A percentile compares a stretch with the other conserved stretches of the same genome.
These are phyloP conservation scores for Rhodamnia argentea DNA, from an alignment of 345 rosid genomes.

Conservation along the genomic window DNA sequence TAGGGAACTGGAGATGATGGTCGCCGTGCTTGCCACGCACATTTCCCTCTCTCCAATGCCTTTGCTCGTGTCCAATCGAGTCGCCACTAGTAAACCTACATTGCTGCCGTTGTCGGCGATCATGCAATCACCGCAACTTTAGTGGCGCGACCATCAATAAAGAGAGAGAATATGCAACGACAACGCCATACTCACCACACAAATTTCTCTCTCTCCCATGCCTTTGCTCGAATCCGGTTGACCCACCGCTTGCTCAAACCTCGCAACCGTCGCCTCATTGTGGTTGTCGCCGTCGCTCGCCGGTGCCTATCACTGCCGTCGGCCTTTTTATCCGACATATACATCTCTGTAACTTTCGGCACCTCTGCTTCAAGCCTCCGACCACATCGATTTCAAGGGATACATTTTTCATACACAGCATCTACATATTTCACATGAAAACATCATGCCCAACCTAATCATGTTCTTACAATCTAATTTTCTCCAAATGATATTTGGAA, in stretches of 20 bases:
- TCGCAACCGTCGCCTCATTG: fast-evolving
- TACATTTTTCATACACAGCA: neutral
- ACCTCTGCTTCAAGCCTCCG: neutral
- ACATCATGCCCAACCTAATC: neutral
- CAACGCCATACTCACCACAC: neutral
- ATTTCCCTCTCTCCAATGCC: neutral
- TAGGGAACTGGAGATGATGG: neutral
- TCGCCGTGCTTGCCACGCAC: neutral
- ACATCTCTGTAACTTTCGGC: neutral
- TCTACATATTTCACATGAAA: neutral
- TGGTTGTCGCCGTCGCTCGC: fast-evolving
- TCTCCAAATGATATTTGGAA: neutral
- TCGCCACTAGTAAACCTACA: neutral
- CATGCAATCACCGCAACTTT: fast-evolving
- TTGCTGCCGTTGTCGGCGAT: fast-evolving
- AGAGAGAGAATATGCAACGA: fast-evolving
- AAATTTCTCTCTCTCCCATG: fast-evolving
- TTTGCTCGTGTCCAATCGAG: too few relatives aligned
- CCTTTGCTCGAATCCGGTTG: fast-evolving
- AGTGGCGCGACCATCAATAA: fast-evolving
- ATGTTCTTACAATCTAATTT: neutral
- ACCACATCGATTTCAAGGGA: neutral
- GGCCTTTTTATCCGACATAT: neutral
- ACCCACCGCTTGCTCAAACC: neutral
- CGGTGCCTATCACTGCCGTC: fast-evolving